phyloP scores from a whole-genome alignment of 1,284 basidiomycete genomes.

The Flammula alnicola region DNA sequence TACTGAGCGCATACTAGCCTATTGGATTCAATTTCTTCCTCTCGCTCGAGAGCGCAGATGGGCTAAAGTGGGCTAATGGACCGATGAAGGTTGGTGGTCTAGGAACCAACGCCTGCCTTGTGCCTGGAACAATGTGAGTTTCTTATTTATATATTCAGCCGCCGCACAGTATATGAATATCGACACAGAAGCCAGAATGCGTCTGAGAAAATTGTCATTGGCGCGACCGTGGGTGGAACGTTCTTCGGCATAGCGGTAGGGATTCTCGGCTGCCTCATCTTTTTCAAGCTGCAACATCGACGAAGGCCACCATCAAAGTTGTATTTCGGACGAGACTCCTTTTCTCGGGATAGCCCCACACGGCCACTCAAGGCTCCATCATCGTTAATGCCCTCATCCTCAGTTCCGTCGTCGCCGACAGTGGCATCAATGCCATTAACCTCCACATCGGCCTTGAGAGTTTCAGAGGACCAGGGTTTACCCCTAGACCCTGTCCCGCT shows the following conservation, averaged over 20 bases:
- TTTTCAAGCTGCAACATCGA: conserved; percentile 12
- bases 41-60: conserved; percentile 22
- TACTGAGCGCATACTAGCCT: conserved; percentile 14
- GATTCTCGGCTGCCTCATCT: conserved; percentile 14
- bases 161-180: background rate
- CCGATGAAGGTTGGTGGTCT: conserved; percentile 23
- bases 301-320: conserved; percentile 20
- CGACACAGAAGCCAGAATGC: conserved; percentile 14
- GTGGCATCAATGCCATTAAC: conserved; percentile 8
- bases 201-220: conserved; percentile 19
- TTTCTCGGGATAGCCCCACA: conserved; percentile 17
- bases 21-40: conserved; percentile 26
- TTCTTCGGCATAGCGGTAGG: conserved; percentile 18
- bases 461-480: background rate
- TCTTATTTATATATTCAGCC: background rate
- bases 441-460: background rate
- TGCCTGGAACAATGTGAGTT: conserved; percentile 19
- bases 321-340: conserved; percentile 14
- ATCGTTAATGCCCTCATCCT: conserved; percentile 12
- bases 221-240: conserved; percentile 18
- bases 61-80: conserved; percentile 26
- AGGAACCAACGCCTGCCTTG: conserved; percentile 21
- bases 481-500: background rate
- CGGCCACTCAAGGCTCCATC: conserved; percentile 18
- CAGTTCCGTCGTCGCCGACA: conserved; percentile 4